These are phyloP conservation scores for Arthrobotrys sinensis DNA, from an alignment of 2,329 filamentous ascomycete genomes.

Conservation along the genomic window DNA sequence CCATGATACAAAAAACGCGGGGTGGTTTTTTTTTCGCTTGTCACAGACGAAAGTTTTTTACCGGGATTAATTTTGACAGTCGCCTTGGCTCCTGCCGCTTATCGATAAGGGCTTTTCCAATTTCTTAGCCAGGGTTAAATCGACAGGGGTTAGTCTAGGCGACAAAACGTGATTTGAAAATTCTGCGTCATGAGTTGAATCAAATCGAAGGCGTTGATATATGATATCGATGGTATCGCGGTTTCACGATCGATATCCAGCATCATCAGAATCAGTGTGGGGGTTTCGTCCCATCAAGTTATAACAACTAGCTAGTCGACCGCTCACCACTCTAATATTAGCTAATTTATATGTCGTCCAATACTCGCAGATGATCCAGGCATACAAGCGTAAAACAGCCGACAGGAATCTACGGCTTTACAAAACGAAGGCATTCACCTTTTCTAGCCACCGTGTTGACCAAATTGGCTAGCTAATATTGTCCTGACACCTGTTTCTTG, in stretches of 20 bases:
- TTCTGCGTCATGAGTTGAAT: slow-evolving; percentile 4
- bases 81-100: slow-evolving; percentile 54
- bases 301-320: neutral
- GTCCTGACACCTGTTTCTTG: slow-evolving; percentile 59
- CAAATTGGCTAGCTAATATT: slow-evolving; percentile 51
- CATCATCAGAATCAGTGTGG: neutral
- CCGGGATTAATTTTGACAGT: slow-evolving; percentile 48
- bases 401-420: slow-evolving; percentile 21
- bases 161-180: slow-evolving; percentile 18
- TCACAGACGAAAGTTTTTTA: slow-evolving; percentile 39
- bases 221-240: neutral
- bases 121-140: slow-evolving; percentile 39
- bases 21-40: slow-evolving; percentile 42
- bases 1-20: slow-evolving; percentile 40
- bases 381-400: slow-evolving; percentile 36
- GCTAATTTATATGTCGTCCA: slow-evolving; percentile 22
- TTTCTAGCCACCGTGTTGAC: slow-evolving; percentile 30
- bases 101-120: slow-evolving; percentile 57
- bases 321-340: neutral
- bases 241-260: neutral
- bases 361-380: slow-evolving; percentile 23
- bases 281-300: neutral
- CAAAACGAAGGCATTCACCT: slow-evolving; percentile 50
- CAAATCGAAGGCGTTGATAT: neutral
- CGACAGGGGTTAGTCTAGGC: slow-evolving; percentile 34